Evolutionary conservation across 1,284 basidiomycete genomes (phyloP).

Genomic region (Ceratobasidium sp.): DNA sequence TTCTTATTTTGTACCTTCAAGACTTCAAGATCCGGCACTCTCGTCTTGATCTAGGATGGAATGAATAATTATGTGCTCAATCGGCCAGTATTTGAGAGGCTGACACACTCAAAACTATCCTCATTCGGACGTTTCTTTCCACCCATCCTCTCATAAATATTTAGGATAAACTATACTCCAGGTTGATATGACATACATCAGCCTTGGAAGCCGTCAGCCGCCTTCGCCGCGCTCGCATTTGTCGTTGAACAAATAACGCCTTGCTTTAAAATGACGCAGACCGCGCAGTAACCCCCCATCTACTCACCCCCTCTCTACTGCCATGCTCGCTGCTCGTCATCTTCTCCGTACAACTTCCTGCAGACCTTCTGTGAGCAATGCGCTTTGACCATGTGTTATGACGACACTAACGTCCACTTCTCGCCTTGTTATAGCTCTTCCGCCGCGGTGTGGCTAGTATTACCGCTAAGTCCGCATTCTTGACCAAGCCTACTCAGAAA

Average conservation of each 20-base stretch:
- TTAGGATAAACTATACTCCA: slow-evolving; percentile 40
- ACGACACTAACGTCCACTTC: neutral
- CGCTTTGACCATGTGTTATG: neutral
- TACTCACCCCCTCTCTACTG: too few relatives aligned
- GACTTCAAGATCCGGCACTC: neutral
- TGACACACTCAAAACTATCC: neutral
- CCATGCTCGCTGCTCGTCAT: slow-evolving; percentile 24
- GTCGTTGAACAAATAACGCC: neutral
- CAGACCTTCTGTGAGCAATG: slow-evolving; percentile 8
- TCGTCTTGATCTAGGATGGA: neutral
- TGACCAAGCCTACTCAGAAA: slow-evolving; percentile 59
- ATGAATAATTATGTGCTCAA: too few relatives aligned
- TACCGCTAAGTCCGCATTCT: slow-evolving; percentile 61
- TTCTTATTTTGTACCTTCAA: neutral
- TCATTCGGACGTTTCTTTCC: slow-evolving; percentile 21
- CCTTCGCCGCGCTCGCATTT: slow-evolving; percentile 1
- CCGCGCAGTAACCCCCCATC: neutral
- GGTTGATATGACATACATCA: neutral
- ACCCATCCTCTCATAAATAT: slow-evolving; percentile 8
- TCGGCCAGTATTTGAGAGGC: too few relatives aligned
- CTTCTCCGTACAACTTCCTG: neutral
- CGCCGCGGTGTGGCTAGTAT: slow-evolving; percentile 30
- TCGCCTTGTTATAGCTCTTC: neutral
- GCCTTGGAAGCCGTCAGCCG: slow-evolving; percentile 8
- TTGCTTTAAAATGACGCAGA: neutral